phyloP scores from a whole-genome alignment of 345 rosid genomes.

The Adansonia digitata region DNA sequence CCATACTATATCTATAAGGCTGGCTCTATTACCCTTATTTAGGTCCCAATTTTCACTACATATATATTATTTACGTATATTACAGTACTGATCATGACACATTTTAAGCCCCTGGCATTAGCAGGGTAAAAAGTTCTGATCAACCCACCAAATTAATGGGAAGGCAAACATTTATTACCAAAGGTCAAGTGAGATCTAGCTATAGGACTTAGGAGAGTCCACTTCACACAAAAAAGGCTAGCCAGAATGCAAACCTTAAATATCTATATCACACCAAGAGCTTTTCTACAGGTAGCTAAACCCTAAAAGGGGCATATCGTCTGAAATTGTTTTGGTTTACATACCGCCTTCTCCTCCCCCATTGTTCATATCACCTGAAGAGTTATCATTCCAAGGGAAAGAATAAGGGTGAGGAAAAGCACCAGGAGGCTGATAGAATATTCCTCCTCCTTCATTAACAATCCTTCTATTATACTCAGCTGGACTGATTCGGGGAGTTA shows the following conservation, averaged over 20 bases:
- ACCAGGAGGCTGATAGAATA: slow-evolving; percentile 18
- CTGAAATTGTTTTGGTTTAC: slow-evolving; percentile 24
- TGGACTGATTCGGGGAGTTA: slow-evolving; percentile 28
- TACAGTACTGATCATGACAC: not conserved
- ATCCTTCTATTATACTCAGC: slow-evolving; percentile 27
- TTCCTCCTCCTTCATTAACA: slow-evolving; percentile 26
- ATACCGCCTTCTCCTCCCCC: slow-evolving; percentile 58
- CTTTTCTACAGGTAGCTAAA: slow-evolving; percentile 16
- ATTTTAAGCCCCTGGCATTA: slow-evolving; percentile 10
- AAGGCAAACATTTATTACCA: slow-evolving; percentile 4
- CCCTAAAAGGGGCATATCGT: slow-evolving; percentile 16
- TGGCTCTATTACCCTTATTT: slow-evolving; percentile 23
- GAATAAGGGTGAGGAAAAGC: slow-evolving; percentile 30
- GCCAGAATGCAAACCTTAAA: slow-evolving; percentile 39
- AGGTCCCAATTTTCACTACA: slow-evolving; percentile 15
- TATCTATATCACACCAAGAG: slow-evolving; percentile 6
- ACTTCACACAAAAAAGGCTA: slow-evolving; percentile 23
- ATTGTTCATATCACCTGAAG: slow-evolving; percentile 40
- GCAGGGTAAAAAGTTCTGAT: slow-evolving; percentile 11
- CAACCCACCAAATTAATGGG: not conserved
- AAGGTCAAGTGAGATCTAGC: too few species aligned
- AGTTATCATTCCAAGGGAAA: slow-evolving; percentile 47
- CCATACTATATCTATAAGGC: slow-evolving; percentile 13
- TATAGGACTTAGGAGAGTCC: slow-evolving; percentile 19
- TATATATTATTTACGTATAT: too few species aligned